Percentiles rank a stretch among this genome's conserved stretches.
These are phyloP conservation scores for Botrytis cinerea DNA, from an alignment of 2,329 filamentous ascomycete genomes.

Conservation along the genomic window DNA sequence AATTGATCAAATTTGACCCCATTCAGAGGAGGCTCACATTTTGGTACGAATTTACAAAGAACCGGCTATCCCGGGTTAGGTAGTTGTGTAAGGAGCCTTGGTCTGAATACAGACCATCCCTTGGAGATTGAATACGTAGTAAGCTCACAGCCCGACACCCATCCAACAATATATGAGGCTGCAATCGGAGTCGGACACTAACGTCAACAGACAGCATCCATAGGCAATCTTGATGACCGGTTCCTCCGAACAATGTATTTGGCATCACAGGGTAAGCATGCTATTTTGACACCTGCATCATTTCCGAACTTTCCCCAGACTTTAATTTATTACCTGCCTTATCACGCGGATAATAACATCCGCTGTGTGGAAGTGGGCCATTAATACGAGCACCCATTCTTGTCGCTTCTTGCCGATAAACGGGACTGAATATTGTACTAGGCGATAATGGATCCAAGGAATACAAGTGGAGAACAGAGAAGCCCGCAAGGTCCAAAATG, in stretches of 20 bases:
- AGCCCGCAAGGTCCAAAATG: conserved; percentile 29
- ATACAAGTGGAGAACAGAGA: conserved; percentile 44
- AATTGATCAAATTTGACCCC: conserved; percentile 18
- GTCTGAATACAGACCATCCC: conserved; percentile 55
- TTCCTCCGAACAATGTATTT: conserved; percentile 63
- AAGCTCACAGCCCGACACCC: conserved; percentile 37
- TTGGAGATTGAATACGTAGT: conserved; percentile 75
- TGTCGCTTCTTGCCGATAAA: conserved; percentile 15
- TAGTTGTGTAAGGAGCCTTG: conserved; percentile 63
- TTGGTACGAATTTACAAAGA: conserved; percentile 48
- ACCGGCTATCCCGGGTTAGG: conserved; percentile 78
- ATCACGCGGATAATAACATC: conserved; percentile 3
- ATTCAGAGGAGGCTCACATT: conserved; percentile 57
- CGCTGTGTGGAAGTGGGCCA: background rate
- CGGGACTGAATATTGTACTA: conserved; percentile 33
- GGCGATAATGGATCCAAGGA: conserved; percentile 51
- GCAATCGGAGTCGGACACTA: background rate
- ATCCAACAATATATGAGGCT: background rate
- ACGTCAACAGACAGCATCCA: conserved; percentile 66
- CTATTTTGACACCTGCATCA: conserved; percentile 10
- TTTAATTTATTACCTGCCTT: conserved; percentile 18
- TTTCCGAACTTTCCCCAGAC: conserved; percentile 24
- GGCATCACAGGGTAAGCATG: conserved; percentile 54
- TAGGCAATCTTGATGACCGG: conserved; percentile 72
- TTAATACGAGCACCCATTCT: conserved; percentile 15